Evolutionary conservation across 495 filamentous ascomycete genomes (phyloP).

Genomic region (Penicillium nucicola): DNA sequence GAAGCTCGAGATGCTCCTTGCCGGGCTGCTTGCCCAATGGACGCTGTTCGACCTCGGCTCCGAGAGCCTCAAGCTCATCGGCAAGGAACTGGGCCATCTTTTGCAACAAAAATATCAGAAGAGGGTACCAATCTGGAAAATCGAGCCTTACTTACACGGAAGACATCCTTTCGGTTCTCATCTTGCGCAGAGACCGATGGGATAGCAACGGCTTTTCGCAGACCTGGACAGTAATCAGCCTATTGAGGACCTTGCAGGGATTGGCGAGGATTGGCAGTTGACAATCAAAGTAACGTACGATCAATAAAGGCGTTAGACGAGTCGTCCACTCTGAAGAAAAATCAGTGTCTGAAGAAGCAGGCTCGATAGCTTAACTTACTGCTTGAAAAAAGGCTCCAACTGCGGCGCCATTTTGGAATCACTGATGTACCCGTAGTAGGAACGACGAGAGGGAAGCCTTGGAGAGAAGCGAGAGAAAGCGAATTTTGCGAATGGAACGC

Average conservation of each 20-base stretch:
- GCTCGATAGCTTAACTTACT: constrained; percentile 44
- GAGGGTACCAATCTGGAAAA: not conserved
- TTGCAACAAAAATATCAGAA: constrained; percentile 1
- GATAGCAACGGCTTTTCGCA: constrained; percentile 90
- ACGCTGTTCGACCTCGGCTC: constrained; percentile 80
- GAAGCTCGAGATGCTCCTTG: constrained; percentile 84
- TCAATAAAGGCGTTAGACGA: constrained; percentile 84
- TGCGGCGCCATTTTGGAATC: constrained; percentile 75
- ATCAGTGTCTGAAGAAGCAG: constrained; percentile 1
- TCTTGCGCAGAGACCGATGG: constrained; percentile 93
- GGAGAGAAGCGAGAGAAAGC: constrained; percentile 18
- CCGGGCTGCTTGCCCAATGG: constrained; percentile 85
- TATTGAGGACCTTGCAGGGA: constrained; percentile 1
- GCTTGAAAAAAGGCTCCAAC: constrained; percentile 78
- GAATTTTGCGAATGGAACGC: constrained; percentile 29
- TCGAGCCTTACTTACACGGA: constrained; percentile 49
- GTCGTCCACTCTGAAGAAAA: constrained; percentile 62
- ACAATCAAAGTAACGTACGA: constrained; percentile 44
- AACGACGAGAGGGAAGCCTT: constrained; percentile 25
- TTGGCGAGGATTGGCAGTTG: not conserved
- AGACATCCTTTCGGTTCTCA: constrained; percentile 80
- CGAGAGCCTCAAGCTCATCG: constrained; percentile 74
- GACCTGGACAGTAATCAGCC: constrained; percentile 39
- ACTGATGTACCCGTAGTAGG: constrained; percentile 44
- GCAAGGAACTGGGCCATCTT: constrained; percentile 93